Conservation (phyloP, 164 flowering plant species). For the Euptelea pleiosperma region DNA sequence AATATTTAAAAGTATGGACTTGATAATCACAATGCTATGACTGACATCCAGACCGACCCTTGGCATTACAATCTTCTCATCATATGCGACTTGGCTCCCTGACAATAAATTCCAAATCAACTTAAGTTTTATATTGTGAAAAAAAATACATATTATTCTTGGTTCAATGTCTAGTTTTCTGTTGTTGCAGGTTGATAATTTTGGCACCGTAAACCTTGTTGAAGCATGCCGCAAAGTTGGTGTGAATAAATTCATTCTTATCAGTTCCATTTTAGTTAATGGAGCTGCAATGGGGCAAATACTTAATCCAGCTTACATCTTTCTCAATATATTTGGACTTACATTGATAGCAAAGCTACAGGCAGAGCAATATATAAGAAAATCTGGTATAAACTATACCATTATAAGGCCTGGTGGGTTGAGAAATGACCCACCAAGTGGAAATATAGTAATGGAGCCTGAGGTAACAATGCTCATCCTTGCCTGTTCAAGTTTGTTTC, state of each 20-base stretch:
- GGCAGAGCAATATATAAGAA: conserved; percentile 80
- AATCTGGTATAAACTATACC: conserved; percentile 89
- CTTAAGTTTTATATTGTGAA: too few relatives aligned
- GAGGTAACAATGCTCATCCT: conserved; percentile 54
- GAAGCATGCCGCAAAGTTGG: conserved; percentile 80
- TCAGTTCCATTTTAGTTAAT: conserved; percentile 89
- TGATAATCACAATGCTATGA: too few relatives aligned
- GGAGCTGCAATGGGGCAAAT: conserved; percentile 98
- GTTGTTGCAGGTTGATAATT: conserved; percentile 73
- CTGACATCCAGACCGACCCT: too few relatives aligned
- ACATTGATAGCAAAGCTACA: conserved; percentile 87
- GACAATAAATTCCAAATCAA: background rate
- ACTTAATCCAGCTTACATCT: conserved; percentile 84
- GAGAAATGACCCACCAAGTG: conserved; percentile 79
- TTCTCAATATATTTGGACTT: conserved; percentile 88
- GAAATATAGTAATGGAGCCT: conserved; percentile 83
- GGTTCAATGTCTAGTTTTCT: background rate
- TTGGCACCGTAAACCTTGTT: conserved; percentile 90
- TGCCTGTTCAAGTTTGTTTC: background rate
- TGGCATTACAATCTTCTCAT: too few relatives aligned
- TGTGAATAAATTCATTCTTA: conserved; percentile 70
- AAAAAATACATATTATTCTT: background rate
- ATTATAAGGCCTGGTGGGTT: conserved; percentile 98
- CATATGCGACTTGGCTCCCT: too few relatives aligned
- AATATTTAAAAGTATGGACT: too few relatives aligned